phyloP scores from a whole-genome alignment of 192 early-diverging fungal species.

The Obelidium mucronatum region DNA sequence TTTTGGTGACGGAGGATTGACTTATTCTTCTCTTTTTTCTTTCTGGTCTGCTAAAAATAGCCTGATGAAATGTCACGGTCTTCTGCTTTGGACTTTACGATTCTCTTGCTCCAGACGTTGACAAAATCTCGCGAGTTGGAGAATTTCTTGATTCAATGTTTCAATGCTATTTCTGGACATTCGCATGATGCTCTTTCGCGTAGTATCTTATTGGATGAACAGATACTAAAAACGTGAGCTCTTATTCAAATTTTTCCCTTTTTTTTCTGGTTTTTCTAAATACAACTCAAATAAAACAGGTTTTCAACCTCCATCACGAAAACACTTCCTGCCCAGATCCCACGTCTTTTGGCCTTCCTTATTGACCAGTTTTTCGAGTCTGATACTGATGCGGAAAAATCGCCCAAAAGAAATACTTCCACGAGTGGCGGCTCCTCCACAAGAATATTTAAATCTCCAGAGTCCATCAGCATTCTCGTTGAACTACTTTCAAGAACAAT shows the following conservation, averaged over 20 bases:
- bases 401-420: neutral
- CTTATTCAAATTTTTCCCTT: no score
- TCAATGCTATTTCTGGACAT: neutral
- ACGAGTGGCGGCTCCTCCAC: neutral
- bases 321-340: conserved; percentile 22
- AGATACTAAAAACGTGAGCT: neutral
- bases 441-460: neutral
- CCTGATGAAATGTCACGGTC: neutral
- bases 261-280: no score
- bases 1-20: neutral
- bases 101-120: conserved; percentile 14
- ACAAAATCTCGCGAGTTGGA: conserved; percentile 22
- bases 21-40: no score
- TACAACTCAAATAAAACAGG: no score
- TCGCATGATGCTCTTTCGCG: neutral
- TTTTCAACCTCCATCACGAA: conserved; percentile 10
- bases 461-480: neutral
- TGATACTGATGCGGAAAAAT: neutral
- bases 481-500: neutral
- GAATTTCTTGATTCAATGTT: neutral
- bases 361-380: neutral
- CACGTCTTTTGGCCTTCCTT: conserved; percentile 2
- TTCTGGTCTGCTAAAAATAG: neutral
- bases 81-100: conserved; percentile 14
- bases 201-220: neutral